A percentile compares a stretch with the other conserved stretches of the same genome.
These are phyloP conservation scores for Tricholomella constricta DNA, from an alignment of 768 basidiomycete species.

Conservation along the genomic window DNA sequence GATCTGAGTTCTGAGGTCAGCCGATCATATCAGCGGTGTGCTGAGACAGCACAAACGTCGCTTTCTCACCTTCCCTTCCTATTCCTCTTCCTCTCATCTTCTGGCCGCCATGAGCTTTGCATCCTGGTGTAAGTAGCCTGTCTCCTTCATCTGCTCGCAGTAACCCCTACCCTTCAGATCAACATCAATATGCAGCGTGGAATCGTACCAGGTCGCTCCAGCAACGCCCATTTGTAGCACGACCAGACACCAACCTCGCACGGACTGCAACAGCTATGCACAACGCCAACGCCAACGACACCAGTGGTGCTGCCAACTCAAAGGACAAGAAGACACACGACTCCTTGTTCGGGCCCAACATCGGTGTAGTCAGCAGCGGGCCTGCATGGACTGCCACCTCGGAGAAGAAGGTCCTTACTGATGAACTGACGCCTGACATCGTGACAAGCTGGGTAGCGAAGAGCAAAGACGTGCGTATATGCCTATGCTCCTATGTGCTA, in stretches of 20 bases:
- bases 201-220: constrained; percentile 57
- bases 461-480: constrained; percentile 73
- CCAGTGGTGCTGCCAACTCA: neutral
- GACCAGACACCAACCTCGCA: constrained; percentile 49
- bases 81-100: constrained; percentile 5
- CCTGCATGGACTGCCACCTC: constrained; percentile 69
- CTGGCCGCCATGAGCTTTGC: constrained; percentile 24
- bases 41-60: constrained; percentile 11
- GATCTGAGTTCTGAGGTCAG: constrained; percentile 9
- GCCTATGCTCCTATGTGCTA: neutral
- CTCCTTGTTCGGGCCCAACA: constrained; percentile 89
- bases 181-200: constrained; percentile 57
- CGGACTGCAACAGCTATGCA: constrained; percentile 52
- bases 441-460: constrained; percentile 85
- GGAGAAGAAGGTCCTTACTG: constrained; percentile 64
- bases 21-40: constrained; percentile 14
- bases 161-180: constrained; percentile 29
- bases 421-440: constrained; percentile 79
- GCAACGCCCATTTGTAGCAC: constrained; percentile 52
- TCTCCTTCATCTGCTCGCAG: neutral
- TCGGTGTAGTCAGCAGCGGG: constrained; percentile 70
- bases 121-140: constrained; percentile 36
- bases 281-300: constrained; percentile 22
- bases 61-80: constrained; percentile 6
- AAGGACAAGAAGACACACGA: constrained; percentile 70